These are phyloP conservation scores for Hortiboletus campestris DNA, from an alignment of 768 basidiomycete genomes.

Conservation along the genomic window DNA sequence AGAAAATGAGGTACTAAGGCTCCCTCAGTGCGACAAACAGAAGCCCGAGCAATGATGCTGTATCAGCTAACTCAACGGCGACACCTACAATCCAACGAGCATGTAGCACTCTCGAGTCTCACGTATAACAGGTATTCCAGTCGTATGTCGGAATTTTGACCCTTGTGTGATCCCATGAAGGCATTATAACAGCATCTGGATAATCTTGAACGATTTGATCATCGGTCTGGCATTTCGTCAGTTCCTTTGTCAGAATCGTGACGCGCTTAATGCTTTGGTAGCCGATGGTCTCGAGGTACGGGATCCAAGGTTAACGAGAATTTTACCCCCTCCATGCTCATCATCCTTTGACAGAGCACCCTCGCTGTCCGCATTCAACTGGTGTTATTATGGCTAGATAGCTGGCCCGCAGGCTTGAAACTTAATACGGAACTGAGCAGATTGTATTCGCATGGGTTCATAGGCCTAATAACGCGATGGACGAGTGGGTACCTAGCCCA, in stretches of 20 bases:
- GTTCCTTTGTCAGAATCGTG: conserved; percentile 67
- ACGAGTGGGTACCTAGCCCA: conserved; percentile 49
- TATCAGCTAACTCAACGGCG: conserved; percentile 40
- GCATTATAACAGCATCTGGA: conserved; percentile 91
- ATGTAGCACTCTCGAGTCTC: conserved; percentile 40
- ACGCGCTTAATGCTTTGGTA: conserved; percentile 41
- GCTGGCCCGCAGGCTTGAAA: conserved; percentile 96
- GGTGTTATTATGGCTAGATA: conserved; percentile 79
- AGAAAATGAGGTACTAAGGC: neutral
- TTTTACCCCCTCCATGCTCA: neutral
- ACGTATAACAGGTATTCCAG: conserved; percentile 65
- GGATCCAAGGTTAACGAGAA: neutral
- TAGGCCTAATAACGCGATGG: conserved; percentile 67
- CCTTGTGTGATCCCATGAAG: conserved; percentile 37
- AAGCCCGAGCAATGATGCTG: conserved; percentile 50
- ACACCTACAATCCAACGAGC: conserved; percentile 35
- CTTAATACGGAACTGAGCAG: conserved; percentile 92
- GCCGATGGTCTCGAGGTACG: conserved; percentile 42
- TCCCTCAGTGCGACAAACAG: conserved; percentile 55
- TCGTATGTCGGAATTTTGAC: neutral
- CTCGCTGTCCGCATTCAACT: conserved; percentile 41
- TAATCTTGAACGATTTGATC: conserved; percentile 86
- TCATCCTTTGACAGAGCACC: conserved; percentile 13
- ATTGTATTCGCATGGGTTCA: conserved; percentile 75
- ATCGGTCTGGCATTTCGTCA: conserved; percentile 73